Conservation (phyloP, 2,329 filamentous ascomycete species). For the Pseudocercospora musae region DNA sequence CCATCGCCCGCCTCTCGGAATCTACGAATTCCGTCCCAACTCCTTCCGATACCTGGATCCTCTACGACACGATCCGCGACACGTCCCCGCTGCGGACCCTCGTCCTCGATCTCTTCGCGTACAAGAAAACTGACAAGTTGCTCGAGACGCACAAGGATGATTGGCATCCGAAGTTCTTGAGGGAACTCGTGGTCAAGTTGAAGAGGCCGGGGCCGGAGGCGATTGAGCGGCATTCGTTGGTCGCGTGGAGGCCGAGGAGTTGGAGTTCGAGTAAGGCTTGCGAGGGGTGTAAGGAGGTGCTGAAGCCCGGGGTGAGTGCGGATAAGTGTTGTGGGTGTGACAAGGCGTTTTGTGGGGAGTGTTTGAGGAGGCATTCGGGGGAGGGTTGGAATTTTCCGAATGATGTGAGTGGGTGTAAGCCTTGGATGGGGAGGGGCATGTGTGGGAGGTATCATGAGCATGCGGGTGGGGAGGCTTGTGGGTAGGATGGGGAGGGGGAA, state of each 20-base stretch:
- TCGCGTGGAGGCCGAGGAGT: constrained; percentile 39
- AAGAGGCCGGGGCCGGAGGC: constrained; percentile 46
- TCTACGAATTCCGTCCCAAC: constrained; percentile 50
- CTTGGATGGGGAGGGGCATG: constrained; percentile 36
- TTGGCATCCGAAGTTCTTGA: constrained; percentile 49
- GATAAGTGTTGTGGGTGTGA: constrained; percentile 42
- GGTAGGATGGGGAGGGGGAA: constrained; percentile 4
- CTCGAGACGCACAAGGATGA: constrained; percentile 46
- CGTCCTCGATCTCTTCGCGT: constrained; percentile 50
- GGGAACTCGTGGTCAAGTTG: constrained; percentile 46
- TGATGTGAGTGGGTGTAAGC: constrained; percentile 40
- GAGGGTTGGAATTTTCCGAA: constrained; percentile 26
- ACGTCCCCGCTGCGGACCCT: constrained; percentile 40
- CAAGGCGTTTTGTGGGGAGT: constrained; percentile 42
- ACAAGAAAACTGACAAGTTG: constrained; percentile 52
- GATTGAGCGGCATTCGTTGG: constrained; percentile 41
- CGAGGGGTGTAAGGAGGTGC: constrained; percentile 38
- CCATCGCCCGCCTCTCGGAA: constrained; percentile 46
- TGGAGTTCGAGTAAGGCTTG: constrained; percentile 37
- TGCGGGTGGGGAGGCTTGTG: constrained; percentile 31
- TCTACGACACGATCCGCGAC: constrained; percentile 45
- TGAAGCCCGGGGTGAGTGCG: constrained; percentile 39
- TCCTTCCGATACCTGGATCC: constrained; percentile 47
- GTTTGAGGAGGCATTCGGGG: constrained; percentile 35
- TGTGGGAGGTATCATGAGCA: constrained; percentile 40